A percentile compares a stretch with the other conserved stretches of the same genome.
phyloP scores from a whole-genome alignment of 2,329 filamentous ascomycete genomes.

The Stylonectria norvegica region DNA sequence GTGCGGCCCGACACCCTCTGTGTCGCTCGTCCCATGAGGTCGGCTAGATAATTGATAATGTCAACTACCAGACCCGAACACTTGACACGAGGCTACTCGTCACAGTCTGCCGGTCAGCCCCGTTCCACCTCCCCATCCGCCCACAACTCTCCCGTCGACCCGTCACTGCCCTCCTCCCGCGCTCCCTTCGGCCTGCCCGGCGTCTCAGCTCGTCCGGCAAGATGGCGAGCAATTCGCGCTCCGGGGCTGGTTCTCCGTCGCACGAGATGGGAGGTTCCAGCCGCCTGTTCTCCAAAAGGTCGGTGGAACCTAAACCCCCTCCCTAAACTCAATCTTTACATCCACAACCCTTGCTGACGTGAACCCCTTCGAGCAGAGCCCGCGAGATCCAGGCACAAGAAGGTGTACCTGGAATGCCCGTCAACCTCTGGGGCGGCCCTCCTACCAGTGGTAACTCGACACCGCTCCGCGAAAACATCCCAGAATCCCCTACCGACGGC shows the following conservation, averaged over 20 bases:
- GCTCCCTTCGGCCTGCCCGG: conserved; percentile 70
- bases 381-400: conserved; percentile 97
- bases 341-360: conserved; percentile 13
- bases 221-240: conserved; percentile 61
- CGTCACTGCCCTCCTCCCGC: conserved; percentile 60
- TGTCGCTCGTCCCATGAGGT: conserved; percentile 41
- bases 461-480: conserved; percentile 93
- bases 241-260: conserved; percentile 93
- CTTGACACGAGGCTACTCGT: conserved; percentile 78
- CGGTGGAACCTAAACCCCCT: conserved; percentile 36
- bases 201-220: conserved; percentile 56
- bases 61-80: conserved; percentile 83
- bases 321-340: conserved; percentile 3
- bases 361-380: conserved; percentile 57
- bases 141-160: conserved; percentile 76
- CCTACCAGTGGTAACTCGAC: conserved; percentile 96
- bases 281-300: conserved; percentile 91
- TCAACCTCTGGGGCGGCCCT: conserved; percentile 87
- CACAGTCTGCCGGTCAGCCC: conserved; percentile 63
- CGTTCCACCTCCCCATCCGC: conserved; percentile 77
- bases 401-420: conserved; percentile 66
- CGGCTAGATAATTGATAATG: conserved; percentile 83
- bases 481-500: conserved; percentile 92
- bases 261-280: conserved; percentile 74
- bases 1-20: conserved; percentile 24